Base-by-base conservation (phyloP, 2,329 filamentous ascomycete genomes). In the Ceratocystis harringtonii region DNA sequence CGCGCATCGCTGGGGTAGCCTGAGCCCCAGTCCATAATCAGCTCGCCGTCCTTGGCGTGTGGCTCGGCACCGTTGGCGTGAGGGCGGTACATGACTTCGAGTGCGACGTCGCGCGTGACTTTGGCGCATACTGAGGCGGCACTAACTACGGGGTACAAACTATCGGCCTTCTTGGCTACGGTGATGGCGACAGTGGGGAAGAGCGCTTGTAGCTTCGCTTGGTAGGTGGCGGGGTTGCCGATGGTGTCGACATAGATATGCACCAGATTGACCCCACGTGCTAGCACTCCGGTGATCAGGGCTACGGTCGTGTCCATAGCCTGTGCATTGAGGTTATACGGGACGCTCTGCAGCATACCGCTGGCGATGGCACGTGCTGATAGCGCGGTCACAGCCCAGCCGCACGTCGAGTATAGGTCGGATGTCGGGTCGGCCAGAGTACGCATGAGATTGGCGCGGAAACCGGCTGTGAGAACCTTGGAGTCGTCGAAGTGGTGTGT, bases 171-270 rank as follows among this genome's bases (percentile, higher is more conserved):
- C 73, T 92, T 92, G 32, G 88, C 87, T 44, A 92, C 89, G 1
- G 85, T 90, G 70, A 92, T 83, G 68, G 81, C 82, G 50, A 85
- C 76, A 0, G 85, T 86, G 1, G 94, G 92, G 74, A 97, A 97
- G 63, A 95, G 80, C 68, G 85, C 80, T 76, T 92, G 88, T 64
- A 99, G 79, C 72, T 87, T 90, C 72, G 83, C 84, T 78, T 97
- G 92, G 78, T 97, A 96, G 3, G 84, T 78, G 19, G 82, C 84
- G 1, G 92, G 92, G 65, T 81, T 87, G 43, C 92, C 92, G 72
- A 97, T 88, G 1, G 92, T 97, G 76, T 99, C 92, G 73, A 99
- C 92, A 74, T 91, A 99, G 63, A 99, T 89, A 75, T 96, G 90
- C 66, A 80, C 82, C 3, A 97, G 79, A 73, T 95, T 91, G 68